A percentile compares a stretch with the other conserved stretches of the same genome.
Evolutionary conservation across 176 grass and related monocot species (phyloP).

Genomic region (Guadua angustifolia): DNA sequence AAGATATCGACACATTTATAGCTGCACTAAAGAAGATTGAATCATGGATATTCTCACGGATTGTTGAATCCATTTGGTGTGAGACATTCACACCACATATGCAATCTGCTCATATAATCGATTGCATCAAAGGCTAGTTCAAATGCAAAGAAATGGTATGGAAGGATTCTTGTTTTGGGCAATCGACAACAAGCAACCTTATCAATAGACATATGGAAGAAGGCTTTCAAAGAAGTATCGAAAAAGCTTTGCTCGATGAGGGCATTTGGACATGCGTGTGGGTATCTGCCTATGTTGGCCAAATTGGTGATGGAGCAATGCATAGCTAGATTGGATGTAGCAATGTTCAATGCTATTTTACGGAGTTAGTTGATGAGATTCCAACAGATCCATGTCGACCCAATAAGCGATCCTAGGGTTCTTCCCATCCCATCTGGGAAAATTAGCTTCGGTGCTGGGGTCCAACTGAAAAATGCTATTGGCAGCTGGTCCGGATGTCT

Average conservation of each 20-base stretch:
- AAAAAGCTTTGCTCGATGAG: slow-evolving; percentile 88
- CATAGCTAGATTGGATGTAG: slow-evolving; percentile 85
- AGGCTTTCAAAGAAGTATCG: slow-evolving; percentile 87
- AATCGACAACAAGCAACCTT: slow-evolving; percentile 68
- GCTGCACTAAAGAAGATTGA: slow-evolving; percentile 88
- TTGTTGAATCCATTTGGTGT: slow-evolving; percentile 94
- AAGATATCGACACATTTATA: slow-evolving; percentile 79
- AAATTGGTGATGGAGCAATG: slow-evolving; percentile 97
- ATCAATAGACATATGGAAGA: slow-evolving; percentile 94
- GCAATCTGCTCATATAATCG: slow-evolving; percentile 63
- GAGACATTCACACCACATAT: slow-evolving; percentile 89
- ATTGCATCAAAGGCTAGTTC: slow-evolving; percentile 50
- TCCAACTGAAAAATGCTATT: too few relatives aligned
- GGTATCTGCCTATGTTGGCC: slow-evolving; percentile 70
- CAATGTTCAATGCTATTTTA: slow-evolving; percentile 99
- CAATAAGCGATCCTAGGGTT: too few relatives aligned
- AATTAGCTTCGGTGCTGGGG: too few relatives aligned
- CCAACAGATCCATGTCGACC: slow-evolving; percentile 91
- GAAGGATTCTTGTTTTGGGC: slow-evolving; percentile 53
- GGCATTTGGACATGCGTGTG: slow-evolving; percentile 84
- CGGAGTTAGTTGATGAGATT: slow-evolving; percentile 87
- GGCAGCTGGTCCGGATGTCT: too few relatives aligned
- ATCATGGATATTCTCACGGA: slow-evolving; percentile 89
- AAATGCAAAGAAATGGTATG: slow-evolving; percentile 66
- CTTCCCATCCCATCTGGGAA: too few relatives aligned